Percentiles rank a stretch among this genome's conserved stretches.
These are phyloP conservation scores for Citrullus amarus DNA, from an alignment of 306 rosid genomes.

Conservation along the genomic window DNA sequence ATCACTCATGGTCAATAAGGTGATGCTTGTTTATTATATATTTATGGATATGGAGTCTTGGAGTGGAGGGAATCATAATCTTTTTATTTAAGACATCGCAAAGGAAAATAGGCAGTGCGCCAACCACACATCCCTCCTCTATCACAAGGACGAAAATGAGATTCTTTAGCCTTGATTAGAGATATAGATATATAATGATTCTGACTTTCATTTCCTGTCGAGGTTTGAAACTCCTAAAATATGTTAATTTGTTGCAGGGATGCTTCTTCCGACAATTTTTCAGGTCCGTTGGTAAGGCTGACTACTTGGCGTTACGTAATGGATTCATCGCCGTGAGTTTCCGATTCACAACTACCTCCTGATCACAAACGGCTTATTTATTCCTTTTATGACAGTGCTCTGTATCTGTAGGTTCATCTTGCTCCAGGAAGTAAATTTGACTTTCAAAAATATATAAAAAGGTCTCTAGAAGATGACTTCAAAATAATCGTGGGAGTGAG, in stretches of 20 bases:
- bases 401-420: constrained; percentile 48
- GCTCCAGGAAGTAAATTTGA: constrained; percentile 84
- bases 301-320: constrained; percentile 65
- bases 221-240: neutral
- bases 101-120: neutral
- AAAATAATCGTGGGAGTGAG: constrained; percentile 79
- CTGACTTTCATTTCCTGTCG: neutral
- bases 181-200: neutral
- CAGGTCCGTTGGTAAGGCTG: constrained; percentile 61
- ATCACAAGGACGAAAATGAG: neutral
- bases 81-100: neutral
- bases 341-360: constrained; percentile 4
- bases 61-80: neutral
- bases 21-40: neutral
- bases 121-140: neutral
- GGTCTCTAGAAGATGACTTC: constrained; percentile 96
- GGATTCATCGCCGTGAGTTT: constrained; percentile 75
- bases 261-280: constrained; percentile 85
- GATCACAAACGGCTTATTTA: neutral
- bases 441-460: constrained; percentile 82
- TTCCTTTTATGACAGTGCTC: constrained; percentile 12
- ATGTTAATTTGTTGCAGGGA: constrained; percentile 34
- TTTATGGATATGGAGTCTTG: neutral
- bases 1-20: neutral
- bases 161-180: neutral